Evolutionary conservation across 1,139 yeast species (phyloP), one percentile per base, ranked within the genome.

Genomic region (Yamadazyma conglobata): DNA sequence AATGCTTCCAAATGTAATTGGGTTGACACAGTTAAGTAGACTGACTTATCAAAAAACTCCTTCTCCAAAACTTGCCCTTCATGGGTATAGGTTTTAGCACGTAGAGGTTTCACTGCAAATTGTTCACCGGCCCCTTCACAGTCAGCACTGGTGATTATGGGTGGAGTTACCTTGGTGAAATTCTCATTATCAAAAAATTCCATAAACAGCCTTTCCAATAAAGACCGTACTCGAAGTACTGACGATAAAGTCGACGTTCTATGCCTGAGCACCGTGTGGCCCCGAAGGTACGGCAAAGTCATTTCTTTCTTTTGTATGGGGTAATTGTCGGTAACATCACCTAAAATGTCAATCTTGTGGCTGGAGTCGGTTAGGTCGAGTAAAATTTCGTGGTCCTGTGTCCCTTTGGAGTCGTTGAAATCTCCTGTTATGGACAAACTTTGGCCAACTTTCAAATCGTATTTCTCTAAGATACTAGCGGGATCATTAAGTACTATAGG

Each of bases 71-170:
- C 42, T 26, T 50, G 46, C 6, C 45, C 46, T 16, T 46, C 34
- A 4, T 31, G 31, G 6, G 28, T 22, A 0, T 33, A 43, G 8
- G 36, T 28, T 24, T 44, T 43, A 5, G 41, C 28, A 19, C 33
- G 23, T 19, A 51, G 37, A 4, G 73, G 57, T 42, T 68, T 72
- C 8, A 86, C 59, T 24, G 56, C 56, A 42, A 91, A 91, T 39
- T 84, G 76, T 51, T 91, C 97, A 3, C 98, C 97, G 1, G 96
- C 97, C 11, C 98, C 98, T 61, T 93, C 99, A 53, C 98, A 91
- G 52, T 93, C 98, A 2, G 95, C 79, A 7, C 87, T 69, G 0
- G 98, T 91, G 15, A 89, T 60, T 12, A 89, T 49, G 3, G 99
- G 98, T 2, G 97, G 94, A 15, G 78, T 66, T 0, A 86, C 89